Evolutionary conservation across 2,329 filamentous ascomycete species (phyloP).

Genomic region (Aspergillaceae sp.): DNA sequence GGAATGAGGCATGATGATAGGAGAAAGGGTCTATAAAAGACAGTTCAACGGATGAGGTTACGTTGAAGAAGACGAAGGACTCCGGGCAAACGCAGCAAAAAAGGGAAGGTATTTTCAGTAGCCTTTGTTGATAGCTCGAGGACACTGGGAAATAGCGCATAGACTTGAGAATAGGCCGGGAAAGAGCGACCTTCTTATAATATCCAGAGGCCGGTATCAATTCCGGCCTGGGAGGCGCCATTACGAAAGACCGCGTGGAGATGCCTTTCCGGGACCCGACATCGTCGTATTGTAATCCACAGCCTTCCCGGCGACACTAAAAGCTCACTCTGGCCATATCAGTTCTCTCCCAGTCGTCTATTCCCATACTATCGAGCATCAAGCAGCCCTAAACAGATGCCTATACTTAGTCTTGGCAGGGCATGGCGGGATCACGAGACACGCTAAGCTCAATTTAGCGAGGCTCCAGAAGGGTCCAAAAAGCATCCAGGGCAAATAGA

Average conservation of each 20-base stretch:
- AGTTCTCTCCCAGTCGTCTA: not conserved
- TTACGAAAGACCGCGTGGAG: constrained; percentile 29
- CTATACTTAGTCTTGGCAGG: constrained; percentile 22
- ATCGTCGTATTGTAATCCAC: not conserved
- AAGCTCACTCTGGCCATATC: no score
- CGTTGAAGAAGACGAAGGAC: constrained; percentile 1
- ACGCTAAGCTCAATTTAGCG: constrained; percentile 18
- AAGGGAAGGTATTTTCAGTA: constrained; percentile 2
- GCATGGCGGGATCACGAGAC: constrained; percentile 21
- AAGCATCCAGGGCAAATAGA: not conserved
- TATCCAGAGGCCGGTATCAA: constrained; percentile 38
- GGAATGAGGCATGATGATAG: constrained; percentile 27
- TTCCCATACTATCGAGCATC: not conserved
- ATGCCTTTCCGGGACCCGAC: constrained; percentile 9
- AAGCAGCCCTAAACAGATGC: constrained; percentile 5
- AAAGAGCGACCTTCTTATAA: constrained; percentile 34
- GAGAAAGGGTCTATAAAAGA: not conserved
- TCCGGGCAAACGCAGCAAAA: constrained; percentile 10
- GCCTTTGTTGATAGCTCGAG: constrained; percentile 2
- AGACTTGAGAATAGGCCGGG: constrained; percentile 18
- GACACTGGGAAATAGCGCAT: constrained; percentile 12
- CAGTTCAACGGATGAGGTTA: constrained; percentile 1
- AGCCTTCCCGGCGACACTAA: not conserved
- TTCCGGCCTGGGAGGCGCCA: constrained; percentile 36
- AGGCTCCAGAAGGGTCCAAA: not conserved